Conservation (phyloP, 352 stramenopile genomes). For the Phytophthora europaea region DNA sequence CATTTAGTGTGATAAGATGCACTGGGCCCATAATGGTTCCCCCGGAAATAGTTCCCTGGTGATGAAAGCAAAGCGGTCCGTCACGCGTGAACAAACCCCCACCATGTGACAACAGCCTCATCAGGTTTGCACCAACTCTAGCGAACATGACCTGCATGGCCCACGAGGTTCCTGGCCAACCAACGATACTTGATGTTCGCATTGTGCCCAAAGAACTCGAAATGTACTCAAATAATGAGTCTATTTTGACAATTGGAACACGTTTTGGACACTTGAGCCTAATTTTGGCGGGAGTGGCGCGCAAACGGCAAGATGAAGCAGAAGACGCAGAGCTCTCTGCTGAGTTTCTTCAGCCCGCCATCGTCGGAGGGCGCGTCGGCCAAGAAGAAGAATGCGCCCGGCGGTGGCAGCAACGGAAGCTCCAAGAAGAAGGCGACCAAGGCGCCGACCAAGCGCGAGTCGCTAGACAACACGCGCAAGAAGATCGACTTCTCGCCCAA, state of each 20-base stretch:
- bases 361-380: conserved; percentile 39
- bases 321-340: conserved; percentile 79
- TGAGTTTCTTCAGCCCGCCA: conserved; percentile 89
- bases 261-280: background rate
- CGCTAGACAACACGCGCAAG: conserved; percentile 49
- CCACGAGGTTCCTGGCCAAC: background rate
- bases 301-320: conserved; percentile 36
- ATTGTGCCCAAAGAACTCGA: background rate
- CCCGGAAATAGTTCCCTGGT: conserved; percentile 22
- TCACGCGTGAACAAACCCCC: background rate
- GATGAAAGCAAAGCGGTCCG: background rate
- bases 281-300: conserved; percentile 36
- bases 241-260: background rate
- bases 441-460: conserved; percentile 26
- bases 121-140: no score
- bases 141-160: no score
- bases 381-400: conserved; percentile 44
- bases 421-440: conserved; percentile 21
- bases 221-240: background rate
- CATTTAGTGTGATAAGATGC: conserved; percentile 10
- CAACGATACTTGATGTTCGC: background rate
- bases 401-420: conserved; percentile 12
- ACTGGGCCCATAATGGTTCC: background rate
- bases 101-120: no score
- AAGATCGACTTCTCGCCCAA: conserved; percentile 85